Base-by-base conservation (phyloP, 176 grass and related monocot genomes). In the Paspalum notatum region DNA sequence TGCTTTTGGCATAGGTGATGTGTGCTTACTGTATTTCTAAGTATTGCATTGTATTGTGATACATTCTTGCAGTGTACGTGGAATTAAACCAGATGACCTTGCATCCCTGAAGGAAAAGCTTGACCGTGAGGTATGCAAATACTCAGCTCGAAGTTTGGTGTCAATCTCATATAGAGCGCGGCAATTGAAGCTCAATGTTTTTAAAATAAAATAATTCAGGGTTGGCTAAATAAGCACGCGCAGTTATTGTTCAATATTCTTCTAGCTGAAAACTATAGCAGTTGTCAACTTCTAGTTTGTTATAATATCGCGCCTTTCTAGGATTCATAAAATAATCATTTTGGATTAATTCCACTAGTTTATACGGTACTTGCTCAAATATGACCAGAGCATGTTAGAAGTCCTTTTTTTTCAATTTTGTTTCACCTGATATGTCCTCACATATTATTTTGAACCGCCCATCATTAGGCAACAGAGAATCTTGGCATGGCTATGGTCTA, bases 401-500 rank as follows among this genome's bases (percentile, higher is more conserved):
- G 27, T 24, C 5, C 32, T 3, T 32, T 32, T 32, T 6, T 79
- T 82, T 85, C 70, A 15, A 71, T 66, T 83, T 44, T 78, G 10
- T 3, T 16, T 20, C 53, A 85, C 76, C 39, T 63, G 45, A 77
- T 71, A 59, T 77, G 24, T 52, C 41, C 47, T 63, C 8, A 68
- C 24, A 55, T 85, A 53, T 54, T 62, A 14, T 90, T 16, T 70
- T 75, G 59, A 64, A 70, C 48, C 24, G 75, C 37, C 37, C 17
- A 87, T 85, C 66, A n/a, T 74, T 82, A 99, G 97, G 87, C 88
- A 78, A 82, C 79, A 71, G 93, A 99, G 80, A 96, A 93, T 93
- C 91, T 99, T 80, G 97, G 97, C 43, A 99, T 99, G 92, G 90
- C 97, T 80, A 99, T 99, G 97, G 69, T 99, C 42, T 99, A 99